Evolutionary conservation across 257 asterid genomes (phyloP).

Genomic region (Eucommia ulmoides): DNA sequence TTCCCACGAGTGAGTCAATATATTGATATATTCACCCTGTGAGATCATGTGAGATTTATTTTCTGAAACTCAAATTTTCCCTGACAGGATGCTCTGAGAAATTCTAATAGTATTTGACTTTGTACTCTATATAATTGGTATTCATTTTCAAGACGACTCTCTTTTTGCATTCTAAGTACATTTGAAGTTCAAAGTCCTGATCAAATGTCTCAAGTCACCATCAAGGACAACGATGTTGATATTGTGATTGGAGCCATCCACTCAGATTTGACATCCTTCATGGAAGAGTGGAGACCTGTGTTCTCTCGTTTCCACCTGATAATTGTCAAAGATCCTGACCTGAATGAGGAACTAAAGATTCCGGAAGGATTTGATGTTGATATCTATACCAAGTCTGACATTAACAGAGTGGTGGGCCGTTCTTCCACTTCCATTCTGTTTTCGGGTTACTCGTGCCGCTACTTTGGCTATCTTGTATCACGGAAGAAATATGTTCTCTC

Average conservation of each 20-base stretch:
- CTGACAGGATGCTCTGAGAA: slow-evolving; percentile 76
- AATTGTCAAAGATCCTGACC: slow-evolving; percentile 73
- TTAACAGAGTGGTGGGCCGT: slow-evolving; percentile 48
- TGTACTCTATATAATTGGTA: not conserved
- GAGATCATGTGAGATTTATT: too few relatives aligned
- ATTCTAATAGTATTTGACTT: slow-evolving; percentile 23
- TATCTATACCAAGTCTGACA: slow-evolving; percentile 49
- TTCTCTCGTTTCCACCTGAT: slow-evolving; percentile 77
- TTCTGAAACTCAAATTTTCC: slow-evolving; percentile 11
- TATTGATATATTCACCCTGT: too few relatives aligned
- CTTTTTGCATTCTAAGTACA: too few relatives aligned
- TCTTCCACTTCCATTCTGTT: slow-evolving; percentile 33
- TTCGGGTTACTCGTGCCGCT: slow-evolving; percentile 81
- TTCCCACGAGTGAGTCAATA: slow-evolving; percentile 33
- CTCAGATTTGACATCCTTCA: slow-evolving; percentile 60
- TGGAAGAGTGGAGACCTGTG: slow-evolving; percentile 77
- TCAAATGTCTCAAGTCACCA: slow-evolving; percentile 36
- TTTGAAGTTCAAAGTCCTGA: slow-evolving; percentile 5
- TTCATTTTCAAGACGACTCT: not conserved
- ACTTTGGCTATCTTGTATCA: slow-evolving; percentile 81
- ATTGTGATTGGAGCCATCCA: slow-evolving; percentile 59
- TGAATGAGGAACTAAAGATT: slow-evolving; percentile 52
- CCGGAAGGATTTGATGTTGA: slow-evolving; percentile 55
- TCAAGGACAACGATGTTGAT: slow-evolving; percentile 45
- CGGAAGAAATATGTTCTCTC: slow-evolving; percentile 58